Evolutionary conservation across 345 rosid species (phyloP), one percentile per base, ranked within the genome.

Genomic region (Barbarea vulgaris): DNA sequence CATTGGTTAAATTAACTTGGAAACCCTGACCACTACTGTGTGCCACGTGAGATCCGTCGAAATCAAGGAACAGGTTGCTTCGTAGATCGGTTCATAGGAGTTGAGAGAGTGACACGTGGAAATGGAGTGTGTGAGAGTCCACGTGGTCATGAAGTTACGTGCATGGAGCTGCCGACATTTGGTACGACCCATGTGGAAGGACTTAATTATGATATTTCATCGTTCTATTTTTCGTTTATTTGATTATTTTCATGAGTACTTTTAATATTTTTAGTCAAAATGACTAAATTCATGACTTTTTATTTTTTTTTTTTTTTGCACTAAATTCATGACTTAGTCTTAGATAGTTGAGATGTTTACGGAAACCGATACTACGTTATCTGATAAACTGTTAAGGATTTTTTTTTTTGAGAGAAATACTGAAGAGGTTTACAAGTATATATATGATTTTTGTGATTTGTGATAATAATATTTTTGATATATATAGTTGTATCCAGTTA

Each of bases 161-260:
- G 80, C 64, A 66, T 36, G 62, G 69, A 3, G 75, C 28, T 53
- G 83, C 88, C 84, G 88, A 82, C 87, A 77, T 58, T 14, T 50
- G 14, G 64, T 73, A 73, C 77, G 70, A 41, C 54, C 63, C 77
- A 73, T 73, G 77, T 72, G 69, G 39, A 5, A 24, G 10, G 41
- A 50, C 22, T 30, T 24, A 50, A 18, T 27, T 22, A 6, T 39
- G 46, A 73, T 73, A 73, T 73, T 73, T 73, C 70, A 47, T 73
- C 60, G 0, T 13, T 63, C 53, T 17, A 18, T 34, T 50, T 14
- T 36, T 33, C 28, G 18, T 36, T 37, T 19, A 21, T 37, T 60
- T 5, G 12, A 8, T 34, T 67, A 1, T 52, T 52, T 36, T 34
- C 34, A 21, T 21, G 1, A 22, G 15, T 24, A 36, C 9, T 67